Percentiles rank a stretch among this genome's conserved stretches.
Conservation (phyloP, 192 early-diverging fungal species). For the Backusella tuberculispora region DNA sequence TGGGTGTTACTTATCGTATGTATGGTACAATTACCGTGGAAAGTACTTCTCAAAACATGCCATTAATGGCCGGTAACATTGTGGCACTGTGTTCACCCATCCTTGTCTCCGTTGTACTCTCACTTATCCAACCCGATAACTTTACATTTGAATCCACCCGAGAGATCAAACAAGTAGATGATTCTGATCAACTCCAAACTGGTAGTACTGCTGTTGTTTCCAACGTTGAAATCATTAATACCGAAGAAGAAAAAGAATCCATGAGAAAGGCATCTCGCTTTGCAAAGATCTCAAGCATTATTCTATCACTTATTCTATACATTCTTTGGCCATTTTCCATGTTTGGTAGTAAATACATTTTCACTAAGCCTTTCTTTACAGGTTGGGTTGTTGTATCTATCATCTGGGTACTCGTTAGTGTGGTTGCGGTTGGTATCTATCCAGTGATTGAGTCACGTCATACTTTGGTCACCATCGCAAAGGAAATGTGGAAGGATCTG, state of each 20-base stretch:
- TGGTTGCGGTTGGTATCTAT: conserved; percentile 59
- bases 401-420: conserved; percentile 61
- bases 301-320: conserved; percentile 62
- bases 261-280: conserved; percentile 62
- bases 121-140: conserved; percentile 62
- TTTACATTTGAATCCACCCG: conserved; percentile 62
- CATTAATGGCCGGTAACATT: conserved; percentile 78
- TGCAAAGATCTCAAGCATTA: conserved; percentile 54
- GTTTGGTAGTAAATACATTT: conserved; percentile 68
- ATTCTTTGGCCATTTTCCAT: conserved; percentile 75
- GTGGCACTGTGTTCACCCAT: conserved; percentile 46
- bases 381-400: conserved; percentile 70
- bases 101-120: conserved; percentile 43
- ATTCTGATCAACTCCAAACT: conserved; percentile 32
- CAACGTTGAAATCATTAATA: conserved; percentile 20
- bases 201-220: neutral
- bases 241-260: conserved; percentile 34
- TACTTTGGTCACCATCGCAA: conserved; percentile 15
- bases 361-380: conserved; percentile 66
- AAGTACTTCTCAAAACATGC: conserved; percentile 66
- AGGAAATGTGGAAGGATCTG: conserved; percentile 35
- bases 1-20: conserved; percentile 53
- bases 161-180: conserved; percentile 49
- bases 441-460: conserved; percentile 54
- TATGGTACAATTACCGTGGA: conserved; percentile 61